Conservation (phyloP, 805 yeast genomes). For the Scheffersomyces ergatensis region DNA sequence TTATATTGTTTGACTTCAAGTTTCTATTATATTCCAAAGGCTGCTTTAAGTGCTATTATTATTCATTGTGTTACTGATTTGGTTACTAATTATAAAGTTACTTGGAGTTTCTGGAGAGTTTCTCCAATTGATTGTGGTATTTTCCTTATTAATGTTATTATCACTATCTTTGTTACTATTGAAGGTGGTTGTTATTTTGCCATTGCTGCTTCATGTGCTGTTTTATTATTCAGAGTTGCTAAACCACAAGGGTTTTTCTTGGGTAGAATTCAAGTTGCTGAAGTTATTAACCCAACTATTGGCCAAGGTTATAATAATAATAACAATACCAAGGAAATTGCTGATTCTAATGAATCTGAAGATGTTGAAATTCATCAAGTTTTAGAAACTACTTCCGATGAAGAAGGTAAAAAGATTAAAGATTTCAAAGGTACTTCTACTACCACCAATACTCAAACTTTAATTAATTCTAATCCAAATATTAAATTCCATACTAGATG, state of each 20-base stretch:
- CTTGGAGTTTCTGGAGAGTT: constrained; percentile 68
- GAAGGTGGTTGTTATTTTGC: constrained; percentile 93
- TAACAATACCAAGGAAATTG: no score
- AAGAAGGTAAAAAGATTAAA: constrained; percentile 2
- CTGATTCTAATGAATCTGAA: constrained; percentile 5
- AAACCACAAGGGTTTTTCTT: constrained; percentile 80
- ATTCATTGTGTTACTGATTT: constrained; percentile 92
- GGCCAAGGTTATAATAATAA: constrained; percentile 14
- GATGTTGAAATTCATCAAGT: constrained; percentile 45
- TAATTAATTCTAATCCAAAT: constrained; percentile 25
- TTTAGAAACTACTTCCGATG: constrained; percentile 27
- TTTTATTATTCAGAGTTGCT: constrained; percentile 69
- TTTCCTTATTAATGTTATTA: constrained; percentile 67
- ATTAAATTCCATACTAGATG: constrained; percentile 57
- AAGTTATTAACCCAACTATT: constrained; percentile 62
- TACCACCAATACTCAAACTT: constrained; percentile 17
- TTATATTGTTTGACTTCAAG: constrained; percentile 79
- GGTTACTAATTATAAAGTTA: constrained; percentile 64
- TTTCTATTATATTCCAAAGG: constrained; percentile 87
- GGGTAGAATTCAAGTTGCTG: constrained; percentile 73
- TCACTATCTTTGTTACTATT: constrained; percentile 75
- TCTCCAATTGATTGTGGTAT: constrained; percentile 73
- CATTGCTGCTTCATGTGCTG: constrained; percentile 76
- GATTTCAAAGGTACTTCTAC: constrained; percentile 7
- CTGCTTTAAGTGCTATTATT: constrained; percentile 81